These are phyloP conservation scores for Terfezia boudieri DNA, from an alignment of 495 filamentous ascomycete species.

Conservation along the genomic window DNA sequence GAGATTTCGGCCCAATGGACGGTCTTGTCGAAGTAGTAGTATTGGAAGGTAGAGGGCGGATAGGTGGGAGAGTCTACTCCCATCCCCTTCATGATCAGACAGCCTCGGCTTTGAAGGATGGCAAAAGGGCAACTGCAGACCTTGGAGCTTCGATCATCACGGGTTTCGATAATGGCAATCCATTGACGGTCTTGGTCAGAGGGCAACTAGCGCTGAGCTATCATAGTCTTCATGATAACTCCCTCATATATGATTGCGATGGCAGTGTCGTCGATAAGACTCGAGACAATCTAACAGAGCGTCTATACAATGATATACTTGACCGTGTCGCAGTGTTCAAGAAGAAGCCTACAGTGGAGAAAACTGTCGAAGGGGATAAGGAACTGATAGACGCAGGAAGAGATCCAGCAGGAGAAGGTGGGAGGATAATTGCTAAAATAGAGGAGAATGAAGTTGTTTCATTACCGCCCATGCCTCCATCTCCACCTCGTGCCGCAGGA, in stretches of 20 bases:
- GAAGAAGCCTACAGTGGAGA: constrained; percentile 40
- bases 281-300: constrained; percentile 66
- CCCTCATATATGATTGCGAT: constrained; percentile 74
- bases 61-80: constrained; percentile 92
- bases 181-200: constrained; percentile 68
- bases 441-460: constrained; percentile 32
- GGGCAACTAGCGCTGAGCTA: constrained; percentile 78
- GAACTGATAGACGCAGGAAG: constrained; percentile 63
- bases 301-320: constrained; percentile 79
- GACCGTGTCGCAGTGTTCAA: constrained; percentile 80
- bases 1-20: constrained; percentile 39
- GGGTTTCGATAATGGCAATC: constrained; percentile 88
- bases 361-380: constrained; percentile 63
- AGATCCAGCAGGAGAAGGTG: constrained; percentile 48
- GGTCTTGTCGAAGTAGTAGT: constrained; percentile 52
- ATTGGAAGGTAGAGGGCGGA: constrained; percentile 63
- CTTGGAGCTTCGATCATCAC: constrained; percentile 96
- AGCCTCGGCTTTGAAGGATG: constrained; percentile 27
- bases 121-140: constrained; percentile 57
- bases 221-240: constrained; percentile 61
- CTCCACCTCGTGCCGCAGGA: constrained; percentile 25
- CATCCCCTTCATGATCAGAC: constrained; percentile 46
- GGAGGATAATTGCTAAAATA: constrained; percentile 45
- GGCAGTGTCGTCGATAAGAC: constrained; percentile 55
- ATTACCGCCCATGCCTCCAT: constrained; percentile 23